These are phyloP conservation scores for Dryadomyces sulphureus DNA, from an alignment of 2,329 filamentous ascomycete species.

Conservation along the genomic window DNA sequence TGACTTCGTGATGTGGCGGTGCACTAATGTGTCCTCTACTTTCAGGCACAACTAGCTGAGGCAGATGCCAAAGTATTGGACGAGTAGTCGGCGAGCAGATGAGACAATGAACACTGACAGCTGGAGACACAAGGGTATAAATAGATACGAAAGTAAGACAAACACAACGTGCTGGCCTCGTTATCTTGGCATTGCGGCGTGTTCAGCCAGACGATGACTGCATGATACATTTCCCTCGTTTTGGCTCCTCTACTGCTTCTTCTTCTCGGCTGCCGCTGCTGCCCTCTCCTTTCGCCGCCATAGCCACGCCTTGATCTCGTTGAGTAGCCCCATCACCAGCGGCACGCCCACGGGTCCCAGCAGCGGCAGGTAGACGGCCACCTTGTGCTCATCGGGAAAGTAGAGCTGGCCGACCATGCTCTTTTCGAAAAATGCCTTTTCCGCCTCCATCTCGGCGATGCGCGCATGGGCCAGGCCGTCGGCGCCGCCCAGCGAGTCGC, in stretches of 20 bases:
- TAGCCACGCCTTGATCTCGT: slow-evolving; percentile 57
- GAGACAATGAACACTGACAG: too few species aligned
- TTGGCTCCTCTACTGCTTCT: slow-evolving; percentile 13
- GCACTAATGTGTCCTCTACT: too few species aligned
- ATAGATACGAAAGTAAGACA: too few species aligned
- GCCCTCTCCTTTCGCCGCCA: slow-evolving; percentile 30
- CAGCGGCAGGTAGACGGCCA: slow-evolving; percentile 87
- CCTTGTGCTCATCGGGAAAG: slow-evolving; percentile 96
- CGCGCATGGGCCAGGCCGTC: slow-evolving; percentile 67
- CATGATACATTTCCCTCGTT: too few species aligned
- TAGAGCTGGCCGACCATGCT: slow-evolving; percentile 98
- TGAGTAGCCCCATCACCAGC: slow-evolving; percentile 66
- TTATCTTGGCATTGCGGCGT: too few species aligned
- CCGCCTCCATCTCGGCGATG: slow-evolving; percentile 75
- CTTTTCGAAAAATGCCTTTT: slow-evolving; percentile 94
- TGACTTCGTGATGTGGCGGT: too few species aligned
- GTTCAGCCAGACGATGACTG: too few species aligned
- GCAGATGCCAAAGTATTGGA: too few species aligned
- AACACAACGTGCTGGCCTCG: too few species aligned
- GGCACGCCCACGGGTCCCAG: slow-evolving; percentile 86
- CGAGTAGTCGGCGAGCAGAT: too few species aligned
- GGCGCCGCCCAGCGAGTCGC: slow-evolving; percentile 48
- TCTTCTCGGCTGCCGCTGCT: slow-evolving; percentile 20
- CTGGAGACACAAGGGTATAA: too few species aligned
- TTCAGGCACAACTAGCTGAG: too few species aligned